Evolutionary conservation across 2,329 filamentous ascomycete genomes (phyloP), one percentile per base, ranked within the genome.

Genomic region (Pestalotiopsis sp.): DNA sequence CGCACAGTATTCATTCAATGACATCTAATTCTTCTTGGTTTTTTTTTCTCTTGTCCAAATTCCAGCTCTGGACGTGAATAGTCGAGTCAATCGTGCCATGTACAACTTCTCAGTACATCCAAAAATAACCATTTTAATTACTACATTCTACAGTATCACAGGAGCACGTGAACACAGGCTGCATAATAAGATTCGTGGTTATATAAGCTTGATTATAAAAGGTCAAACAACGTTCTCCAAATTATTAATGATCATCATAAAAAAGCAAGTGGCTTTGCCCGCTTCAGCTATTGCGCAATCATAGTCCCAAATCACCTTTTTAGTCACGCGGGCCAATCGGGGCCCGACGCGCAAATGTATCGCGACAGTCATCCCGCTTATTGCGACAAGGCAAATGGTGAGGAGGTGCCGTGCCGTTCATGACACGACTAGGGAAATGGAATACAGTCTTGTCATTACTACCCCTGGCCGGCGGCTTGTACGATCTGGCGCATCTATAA

Each of bases 201-300:
- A 35, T 14, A 58, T 58, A 26, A 58, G 26, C 26, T 13, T 26
- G 56, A 26, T 1, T 22, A 26, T 9, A 10, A 10, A 17, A 24
- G 9, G 14, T 4, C 1, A 58, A 14, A 6, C 13, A 10, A 4
- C 10, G 30, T 35, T 35, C 24, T 22, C 22, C 56, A 58, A 52
- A 52, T 52, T 35, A 35, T 35, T 52, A n/a, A 52, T 52, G 17
- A 40, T 61, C 58, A 35, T 17, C 26, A 6, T 20, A 0, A n/a
- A 20, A 13, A 38, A 39, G 24, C 30, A 14, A 30, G 38, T 61
- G 17, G 44, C 58, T n/a, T 17, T 13, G 58, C 35, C 58, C 58
- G 58, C 35, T 35, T 17, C 30, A 30, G 60, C 39, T 22, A 63
- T 63, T 40, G 60, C 60, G 60, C 60, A 40, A 63, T 63, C 48